phyloP scores from a whole-genome alignment of 345 rosid species.

The Lenwebbia sp. region DNA sequence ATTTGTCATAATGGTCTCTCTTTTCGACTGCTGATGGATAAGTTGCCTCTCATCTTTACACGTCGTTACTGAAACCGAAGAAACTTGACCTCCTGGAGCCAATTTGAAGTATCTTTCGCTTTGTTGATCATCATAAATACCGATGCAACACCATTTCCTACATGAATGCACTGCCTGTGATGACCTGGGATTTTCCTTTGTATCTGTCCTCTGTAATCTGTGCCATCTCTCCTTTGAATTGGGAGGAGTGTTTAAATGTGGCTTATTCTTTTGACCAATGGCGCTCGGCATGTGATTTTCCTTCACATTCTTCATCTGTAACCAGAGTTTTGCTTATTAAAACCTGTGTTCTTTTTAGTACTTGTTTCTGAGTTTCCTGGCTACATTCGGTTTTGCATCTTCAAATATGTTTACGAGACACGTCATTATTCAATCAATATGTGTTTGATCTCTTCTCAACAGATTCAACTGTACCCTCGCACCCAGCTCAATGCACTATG shows the following conservation, averaged over 20 bases:
- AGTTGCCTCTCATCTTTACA: neutral
- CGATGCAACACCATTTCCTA: neutral
- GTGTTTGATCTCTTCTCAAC: neutral
- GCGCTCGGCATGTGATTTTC: neutral
- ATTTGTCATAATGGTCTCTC: neutral
- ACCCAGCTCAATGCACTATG: neutral
- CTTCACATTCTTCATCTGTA: neutral
- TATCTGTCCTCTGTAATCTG: neutral
- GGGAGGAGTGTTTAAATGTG: neutral
- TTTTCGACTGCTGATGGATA: neutral
- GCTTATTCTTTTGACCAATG: neutral
- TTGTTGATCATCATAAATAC: neutral
- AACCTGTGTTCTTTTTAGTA: neutral
- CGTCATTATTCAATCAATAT: neutral
- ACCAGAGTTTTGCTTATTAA: neutral
- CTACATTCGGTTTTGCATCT: neutral
- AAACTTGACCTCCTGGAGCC: neutral
- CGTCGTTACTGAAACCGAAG: neutral
- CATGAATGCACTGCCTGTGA: neutral
- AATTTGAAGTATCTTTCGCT: neutral
- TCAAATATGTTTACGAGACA: neutral
- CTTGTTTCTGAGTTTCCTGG: neutral
- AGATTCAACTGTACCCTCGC: neutral
- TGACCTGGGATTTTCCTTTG: neutral
- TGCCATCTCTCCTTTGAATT: neutral